phyloP scores from a whole-genome alignment of 2,329 filamentous ascomycete species.

The Stachybotrys chlorohalonatus region DNA sequence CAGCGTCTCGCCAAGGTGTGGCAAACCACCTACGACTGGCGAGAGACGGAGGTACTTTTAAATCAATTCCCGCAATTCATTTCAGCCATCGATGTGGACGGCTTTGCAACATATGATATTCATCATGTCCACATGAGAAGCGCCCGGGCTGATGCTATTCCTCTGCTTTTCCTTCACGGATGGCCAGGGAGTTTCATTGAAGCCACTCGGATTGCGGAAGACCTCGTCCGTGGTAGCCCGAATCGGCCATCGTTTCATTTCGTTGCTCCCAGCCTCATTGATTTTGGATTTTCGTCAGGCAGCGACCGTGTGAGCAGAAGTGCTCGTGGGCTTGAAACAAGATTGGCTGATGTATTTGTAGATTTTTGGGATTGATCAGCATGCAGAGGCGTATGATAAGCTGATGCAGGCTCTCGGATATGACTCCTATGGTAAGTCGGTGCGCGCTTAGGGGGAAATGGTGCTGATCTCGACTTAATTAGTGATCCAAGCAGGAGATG shows the following conservation, averaged over 20 bases:
- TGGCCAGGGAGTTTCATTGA: slow-evolving; percentile 6
- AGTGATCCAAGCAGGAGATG: slow-evolving; percentile 5
- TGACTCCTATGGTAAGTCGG: background rate
- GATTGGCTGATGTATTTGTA: background rate
- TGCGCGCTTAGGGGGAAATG: background rate
- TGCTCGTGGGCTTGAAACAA: background rate
- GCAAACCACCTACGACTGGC: slow-evolving; percentile 46
- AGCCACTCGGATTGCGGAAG: slow-evolving; percentile 2
- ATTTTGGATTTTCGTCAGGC: slow-evolving; percentile 5
- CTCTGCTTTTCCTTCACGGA: slow-evolving; percentile 41
- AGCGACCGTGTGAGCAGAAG: background rate
- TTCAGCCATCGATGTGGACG: slow-evolving; percentile 37
- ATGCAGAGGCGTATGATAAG: slow-evolving; percentile 3
- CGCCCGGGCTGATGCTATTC: slow-evolving; percentile 39
- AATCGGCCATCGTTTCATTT: slow-evolving; percentile 2
- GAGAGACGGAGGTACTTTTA: slow-evolving; percentile 40
- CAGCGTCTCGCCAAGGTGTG: slow-evolving; percentile 18
- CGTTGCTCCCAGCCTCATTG: slow-evolving; percentile 4
- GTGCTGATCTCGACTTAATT: background rate
- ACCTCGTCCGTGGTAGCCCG: background rate
- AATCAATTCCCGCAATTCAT: slow-evolving; percentile 49
- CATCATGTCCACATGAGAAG: slow-evolving; percentile 53
- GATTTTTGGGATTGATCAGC: slow-evolving; percentile 1
- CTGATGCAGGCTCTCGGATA: slow-evolving; percentile 7
- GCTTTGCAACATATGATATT: slow-evolving; percentile 46